A percentile compares a stretch with the other conserved stretches of the same genome.
Conservation (phyloP, 2,329 filamentous ascomycete genomes). For the Penicillium capsulatum region DNA sequence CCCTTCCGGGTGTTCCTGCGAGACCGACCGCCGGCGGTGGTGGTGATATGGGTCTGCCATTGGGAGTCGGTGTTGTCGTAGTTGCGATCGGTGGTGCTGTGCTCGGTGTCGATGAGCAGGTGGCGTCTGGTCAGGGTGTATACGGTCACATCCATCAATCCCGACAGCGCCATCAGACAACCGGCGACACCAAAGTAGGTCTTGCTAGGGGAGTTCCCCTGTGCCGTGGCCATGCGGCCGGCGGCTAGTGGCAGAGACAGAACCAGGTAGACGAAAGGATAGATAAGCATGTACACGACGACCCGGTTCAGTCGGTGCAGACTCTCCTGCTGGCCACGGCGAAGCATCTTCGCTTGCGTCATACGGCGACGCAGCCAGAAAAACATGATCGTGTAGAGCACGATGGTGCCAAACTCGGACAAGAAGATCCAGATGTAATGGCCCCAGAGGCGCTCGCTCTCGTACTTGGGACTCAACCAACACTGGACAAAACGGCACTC, state of each 20-base stretch:
- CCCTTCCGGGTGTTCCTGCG: slow-evolving; percentile 17
- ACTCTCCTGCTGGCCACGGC: slow-evolving; percentile 31
- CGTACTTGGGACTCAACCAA: slow-evolving; percentile 46
- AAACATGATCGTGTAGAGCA: slow-evolving; percentile 49
- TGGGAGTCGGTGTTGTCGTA: slow-evolving; percentile 30
- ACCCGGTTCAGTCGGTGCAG: slow-evolving; percentile 38
- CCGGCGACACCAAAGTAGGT: slow-evolving; percentile 50
- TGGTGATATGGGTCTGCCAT: slow-evolving; percentile 29
- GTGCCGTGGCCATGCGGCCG: slow-evolving; percentile 40
- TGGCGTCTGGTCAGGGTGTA: slow-evolving; percentile 55
- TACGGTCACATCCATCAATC: slow-evolving; percentile 55
- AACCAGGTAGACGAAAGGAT: slow-evolving; percentile 52
- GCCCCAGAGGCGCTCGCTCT: slow-evolving; percentile 47
- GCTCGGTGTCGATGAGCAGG: slow-evolving; percentile 50
- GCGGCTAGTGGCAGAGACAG: slow-evolving; percentile 60
- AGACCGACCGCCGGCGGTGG: slow-evolving; percentile 10
- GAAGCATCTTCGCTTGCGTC: slow-evolving; percentile 30
- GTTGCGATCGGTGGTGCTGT: slow-evolving; percentile 23
- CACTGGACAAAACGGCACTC: slow-evolving; percentile 39
- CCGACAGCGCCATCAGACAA: slow-evolving; percentile 54
- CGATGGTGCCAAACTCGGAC: slow-evolving; percentile 49
- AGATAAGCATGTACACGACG: slow-evolving; percentile 45
- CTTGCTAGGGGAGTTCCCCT: slow-evolving; percentile 31
- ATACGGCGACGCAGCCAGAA: slow-evolving; percentile 47
- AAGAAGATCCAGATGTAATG: slow-evolving; percentile 55